Evolutionary conservation across 345 rosid species (phyloP), one percentile per base, ranked within the genome.

Genomic region (Boechera stricta): DNA sequence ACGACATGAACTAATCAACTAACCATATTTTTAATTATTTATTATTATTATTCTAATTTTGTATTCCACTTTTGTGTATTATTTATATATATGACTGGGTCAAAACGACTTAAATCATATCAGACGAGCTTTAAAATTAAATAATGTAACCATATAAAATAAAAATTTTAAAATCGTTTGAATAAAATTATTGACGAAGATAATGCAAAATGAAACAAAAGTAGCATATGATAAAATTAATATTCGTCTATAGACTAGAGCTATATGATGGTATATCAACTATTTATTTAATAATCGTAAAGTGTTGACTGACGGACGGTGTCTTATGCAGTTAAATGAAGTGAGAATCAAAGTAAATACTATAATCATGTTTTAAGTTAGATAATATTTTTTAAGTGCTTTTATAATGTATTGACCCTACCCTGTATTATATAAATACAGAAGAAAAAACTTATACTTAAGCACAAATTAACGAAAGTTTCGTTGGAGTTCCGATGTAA

Each of bases 401-500:
- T 75, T 11, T 77, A 7, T 29, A 56, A 56, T 64, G 66, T 77
- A 13, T 70, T 77, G 61, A 77, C 72, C 71, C 61, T 57, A 29
- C 10, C 38, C 18, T 8, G 1, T n/a, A 16, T 44, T n/a, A 44
- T 7, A 45, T 45, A 15, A 12, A 45, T 44, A 45, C 5, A 5
- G 13, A 5, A 3, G 12, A 45, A 2, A 45, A 44, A 45, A 5
- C 5, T 21, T 18, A 5, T 31, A 41, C 21, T 13, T 12, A 44
- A 55, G 47, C 60, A 64, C 77, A 64, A 47, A 38, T 36, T 24
- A 72, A 32, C 61, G 77, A 72, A 78, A 72, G 81, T 33, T 66
- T 72, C 3, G 68, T 72, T 72, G 77, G 77, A 78, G 68, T 78
- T 67, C 69, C 73, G 13, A 78, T 66, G 73, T 66, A 78, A 67